Base-by-base conservation (phyloP, 352 stramenopile genomes). In the Globisporangium cederbergense region DNA sequence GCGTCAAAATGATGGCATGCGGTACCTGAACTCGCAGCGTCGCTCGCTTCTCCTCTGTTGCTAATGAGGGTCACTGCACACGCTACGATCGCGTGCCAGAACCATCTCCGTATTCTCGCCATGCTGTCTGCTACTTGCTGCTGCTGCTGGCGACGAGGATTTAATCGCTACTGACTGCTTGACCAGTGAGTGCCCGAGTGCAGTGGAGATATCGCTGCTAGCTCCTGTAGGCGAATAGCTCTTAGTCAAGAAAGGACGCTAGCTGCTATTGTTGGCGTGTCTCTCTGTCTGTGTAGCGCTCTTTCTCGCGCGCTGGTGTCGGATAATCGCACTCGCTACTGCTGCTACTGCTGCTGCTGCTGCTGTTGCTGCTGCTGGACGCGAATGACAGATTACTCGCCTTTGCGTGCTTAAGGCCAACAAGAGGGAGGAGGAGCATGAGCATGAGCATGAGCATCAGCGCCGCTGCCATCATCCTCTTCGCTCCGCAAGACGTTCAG, bases 81-180 rank as follows among this genome's bases (percentile, higher is more conserved):
- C 54, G 20, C 51, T 58, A 32, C n/a, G 34, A 50, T 18, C 36
- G 22, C 36, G 38, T 38, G 55, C 55, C 55, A 53, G 40, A 7
- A 20, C 57, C 57, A 62, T 18, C 4, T 50, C 10, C 9, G 57
- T 62, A 62, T 62, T 62, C 57, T 62, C 57, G 57, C 11, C 57
- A 62, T 62, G 32, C 32, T 58, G 32, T 9, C 46, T 52, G 25
- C 20, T 52, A 25, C 10, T 55, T 18, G 28, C 14, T 56, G 22
- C 0, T 32, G 20, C 32, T 22, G 50, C 18, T 40, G 8, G 4
- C n/a, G 14, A 56, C n/a, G 50, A 25, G 13, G 50, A 40, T 40
- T 13, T 28, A 40, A 2, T 28, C 25, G 9, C 16, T 18, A 56
- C 18, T 14, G 28, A 2, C 16, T 7, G 34, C 30, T 38, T n/a